Base-by-base conservation (phyloP, 2,329 filamentous ascomycete species). In the Aspergillus sp. region DNA sequence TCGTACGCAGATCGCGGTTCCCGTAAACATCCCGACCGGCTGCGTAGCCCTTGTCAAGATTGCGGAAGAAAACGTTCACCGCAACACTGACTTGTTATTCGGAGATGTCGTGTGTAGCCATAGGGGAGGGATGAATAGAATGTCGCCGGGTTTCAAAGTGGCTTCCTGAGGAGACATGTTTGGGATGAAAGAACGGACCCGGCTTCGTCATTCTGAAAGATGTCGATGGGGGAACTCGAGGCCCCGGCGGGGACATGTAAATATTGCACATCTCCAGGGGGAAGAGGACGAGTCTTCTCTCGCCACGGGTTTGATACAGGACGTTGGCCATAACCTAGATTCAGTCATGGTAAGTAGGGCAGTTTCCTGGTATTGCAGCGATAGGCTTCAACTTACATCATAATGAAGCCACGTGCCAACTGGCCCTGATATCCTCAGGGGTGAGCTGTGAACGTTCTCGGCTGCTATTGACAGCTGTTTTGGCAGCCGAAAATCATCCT, bases 391-490 rank as follows among this genome's bases (percentile, higher is more conserved):
- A 53, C 62, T 58, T 48, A 85, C 83, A 67, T 94, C 88, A 69
- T 93, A 94, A 65, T 94, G 88, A 29, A 95, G 73, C 90, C 90
- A 95, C 79, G 95, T 87, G 33, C 83, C 85, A 8, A 91, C 86
- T 2, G 80, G 80, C 1, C 88, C 88, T 4, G 86, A 91, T 47
- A 95, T 82, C 13, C 89, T 78, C 26, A 95, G 68, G 0, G 90
- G 83, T 3, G 87, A 90, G 61, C 85, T 91, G 60, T 94, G 89
- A 4, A 79, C 65, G 48, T 81, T 81, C n/a, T 82, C 69, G 5
- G 59, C 60, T 4, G 88, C 81, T 30, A 77, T 69, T 0, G 64
- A 64, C 7, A 95, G 69, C 48, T 81, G 71, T 1, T 71, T 53
- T 1, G 89, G 88, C 1, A 95, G 65, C 10, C 62, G 57, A 62